Evolutionary conservation across 2,329 filamentous ascomycete genomes (phyloP), one percentile per base, ranked within the genome.

Genomic region (Fusarium brachygibbosum): DNA sequence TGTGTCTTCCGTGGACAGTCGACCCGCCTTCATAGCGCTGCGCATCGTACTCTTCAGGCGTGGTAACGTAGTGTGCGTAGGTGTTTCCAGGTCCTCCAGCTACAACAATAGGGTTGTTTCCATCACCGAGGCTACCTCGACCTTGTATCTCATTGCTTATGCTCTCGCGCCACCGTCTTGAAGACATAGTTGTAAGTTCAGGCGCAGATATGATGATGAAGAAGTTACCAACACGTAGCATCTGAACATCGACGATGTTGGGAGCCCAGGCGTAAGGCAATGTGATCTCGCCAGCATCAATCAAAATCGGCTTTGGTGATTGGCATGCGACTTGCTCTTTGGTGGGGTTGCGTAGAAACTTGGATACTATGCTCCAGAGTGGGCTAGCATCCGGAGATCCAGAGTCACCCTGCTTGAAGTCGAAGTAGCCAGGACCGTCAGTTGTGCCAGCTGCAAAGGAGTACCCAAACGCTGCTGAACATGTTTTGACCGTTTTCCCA

Each of bases 11-110:
- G 3, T 63, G 59, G 0, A 63, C 28, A 1, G 59, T 63, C 0
- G 59, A 63, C 1, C 46, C 59, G 6, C 59, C 59, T 37, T 63
- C 59, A 9, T 63, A 63, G 0, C 59, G n/a, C 10, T 63, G 59
- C 0, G 41, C 29, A 55, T 63, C 57, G 21, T 63, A 63, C 9
- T 63, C 59, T 3, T 63, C 59, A 1, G 59, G 57, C 0, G 59
- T 63, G 2, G 59, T 63, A 3, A 60, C 59, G 12, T 63, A 63
- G 6, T 63, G 59, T 0, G 59, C 59, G 2, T 63, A 63, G 0
- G 59, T 63, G 35, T 63, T 63, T 0, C 37, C 58, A 2, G 59
- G 59, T 4, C 59, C 59, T 16, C 46, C 59, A 8, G 59, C 59
- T 0, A 63, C 57, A 25, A 63, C 59, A 1, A 63, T 55, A 2